A percentile compares a stretch with the other conserved stretches of the same genome.
These are phyloP conservation scores for Acephala macrosclerotiorum DNA, from an alignment of 2,329 filamentous ascomycete species.

Conservation along the genomic window DNA sequence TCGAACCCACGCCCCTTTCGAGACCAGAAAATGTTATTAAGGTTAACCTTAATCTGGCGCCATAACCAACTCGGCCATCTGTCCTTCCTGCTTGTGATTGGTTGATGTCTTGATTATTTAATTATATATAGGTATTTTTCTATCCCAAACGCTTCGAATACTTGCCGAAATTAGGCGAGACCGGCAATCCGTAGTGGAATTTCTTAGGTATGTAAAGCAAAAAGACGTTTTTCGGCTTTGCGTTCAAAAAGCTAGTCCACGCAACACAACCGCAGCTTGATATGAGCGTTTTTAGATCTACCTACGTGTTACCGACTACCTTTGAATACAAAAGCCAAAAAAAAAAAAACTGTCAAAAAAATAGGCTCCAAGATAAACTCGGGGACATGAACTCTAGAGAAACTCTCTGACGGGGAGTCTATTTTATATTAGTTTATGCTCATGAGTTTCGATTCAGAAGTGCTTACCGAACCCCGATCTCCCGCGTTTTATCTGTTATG, in stretches of 20 bases:
- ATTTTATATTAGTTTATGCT: too few species aligned
- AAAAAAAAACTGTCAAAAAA: background rate
- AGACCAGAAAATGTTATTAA: constrained; percentile 40
- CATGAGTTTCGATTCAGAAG: too few species aligned
- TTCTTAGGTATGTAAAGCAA: background rate
- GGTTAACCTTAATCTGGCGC: too few species aligned
- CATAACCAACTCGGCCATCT: background rate
- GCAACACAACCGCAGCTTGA: too few species aligned
- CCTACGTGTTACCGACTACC: background rate
- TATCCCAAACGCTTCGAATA: background rate
- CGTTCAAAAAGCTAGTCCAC: too few species aligned
- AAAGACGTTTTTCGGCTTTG: background rate
- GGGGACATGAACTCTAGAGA: constrained; percentile 2
- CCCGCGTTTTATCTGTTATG: constrained; percentile 27
- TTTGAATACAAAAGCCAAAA: background rate
- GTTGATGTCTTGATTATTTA: background rate
- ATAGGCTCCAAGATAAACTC: constrained; percentile 2
- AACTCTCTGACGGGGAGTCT: constrained; percentile 7
- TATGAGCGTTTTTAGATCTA: too few species aligned
- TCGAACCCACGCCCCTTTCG: constrained; percentile 49
- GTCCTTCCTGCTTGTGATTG: background rate
- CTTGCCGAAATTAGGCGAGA: background rate
- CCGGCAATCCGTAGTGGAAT: background rate
- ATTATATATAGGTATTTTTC: background rate
- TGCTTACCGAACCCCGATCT: constrained; percentile 3